Percentiles rank a stretch among this genome's conserved stretches.
phyloP scores from a whole-genome alignment of 2,329 filamentous ascomycete genomes.

The Phyllosticta paracitricarpa region DNA sequence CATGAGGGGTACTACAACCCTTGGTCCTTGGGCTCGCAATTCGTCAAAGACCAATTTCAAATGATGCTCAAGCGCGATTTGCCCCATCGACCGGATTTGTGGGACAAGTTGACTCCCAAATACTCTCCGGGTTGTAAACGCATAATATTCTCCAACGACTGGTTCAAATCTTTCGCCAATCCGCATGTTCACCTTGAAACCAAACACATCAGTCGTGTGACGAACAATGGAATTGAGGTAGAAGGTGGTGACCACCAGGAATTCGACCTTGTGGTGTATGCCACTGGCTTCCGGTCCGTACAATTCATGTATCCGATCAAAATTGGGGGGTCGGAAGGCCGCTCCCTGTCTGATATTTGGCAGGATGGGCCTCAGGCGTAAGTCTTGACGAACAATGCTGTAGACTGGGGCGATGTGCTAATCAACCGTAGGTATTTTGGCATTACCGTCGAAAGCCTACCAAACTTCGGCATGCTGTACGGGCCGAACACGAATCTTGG shows the following conservation, averaged over 20 bases:
- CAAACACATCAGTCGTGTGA: conserved; percentile 36
- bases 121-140: conserved; percentile 48
- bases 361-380: conserved; percentile 33
- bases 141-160: conserved; percentile 46
- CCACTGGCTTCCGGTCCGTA: conserved; percentile 49
- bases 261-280: conserved; percentile 47
- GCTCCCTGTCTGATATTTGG: conserved; percentile 43
- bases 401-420: not conserved
- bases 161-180: conserved; percentile 40
- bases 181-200: conserved; percentile 45
- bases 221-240: conserved; percentile 38
- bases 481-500: conserved; percentile 47
- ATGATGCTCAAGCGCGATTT: conserved; percentile 38
- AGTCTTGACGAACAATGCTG: not conserved
- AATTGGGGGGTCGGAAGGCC: conserved; percentile 37
- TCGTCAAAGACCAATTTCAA: conserved; percentile 29
- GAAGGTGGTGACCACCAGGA: conserved; percentile 32
- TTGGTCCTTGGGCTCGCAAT: conserved; percentile 30
- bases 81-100: conserved; percentile 39
- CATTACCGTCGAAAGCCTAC: conserved; percentile 41
- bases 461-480: conserved; percentile 49
- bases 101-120: conserved; percentile 43
- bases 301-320: conserved; percentile 51
- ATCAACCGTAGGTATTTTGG: conserved; percentile 30
- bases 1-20: conserved; percentile 36